These are phyloP conservation scores for Scenedesmus sp. DNA, from an alignment of 163 green algal genomes.

Conservation along the genomic window DNA sequence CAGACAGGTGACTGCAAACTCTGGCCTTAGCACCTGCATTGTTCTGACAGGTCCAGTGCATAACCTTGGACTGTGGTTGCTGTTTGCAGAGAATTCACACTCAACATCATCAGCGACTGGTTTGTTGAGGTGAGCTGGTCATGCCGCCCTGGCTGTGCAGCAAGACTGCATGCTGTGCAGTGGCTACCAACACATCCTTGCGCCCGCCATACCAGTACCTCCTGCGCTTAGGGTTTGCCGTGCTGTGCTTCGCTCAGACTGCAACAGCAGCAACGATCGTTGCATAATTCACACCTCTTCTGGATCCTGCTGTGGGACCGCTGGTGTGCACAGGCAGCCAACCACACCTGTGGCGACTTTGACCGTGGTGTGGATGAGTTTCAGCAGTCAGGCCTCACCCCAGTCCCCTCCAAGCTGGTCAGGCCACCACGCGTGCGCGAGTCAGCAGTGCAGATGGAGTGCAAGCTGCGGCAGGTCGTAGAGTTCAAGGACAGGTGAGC, in stretches of 20 bases:
- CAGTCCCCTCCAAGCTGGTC: constrained; percentile 82
- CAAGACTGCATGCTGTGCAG: constrained; percentile 3
- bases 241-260: background rate
- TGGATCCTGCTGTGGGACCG: constrained; percentile 85
- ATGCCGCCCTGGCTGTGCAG: background rate
- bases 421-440: constrained; percentile 87
- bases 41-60: background rate
- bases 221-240: background rate
- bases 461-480: constrained; percentile 80
- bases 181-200: background rate
- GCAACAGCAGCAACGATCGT: background rate
- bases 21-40: background rate
- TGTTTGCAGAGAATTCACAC: constrained; percentile 86
- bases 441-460: constrained; percentile 94
- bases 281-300: background rate
- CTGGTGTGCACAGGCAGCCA: constrained; percentile 72
- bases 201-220: background rate
- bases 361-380: constrained; percentile 88
- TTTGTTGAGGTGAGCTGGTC: constrained; percentile 81
- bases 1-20: background rate
- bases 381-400: constrained; percentile 81
- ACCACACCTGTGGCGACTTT: constrained; percentile 92
- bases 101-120: constrained; percentile 98
- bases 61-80: background rate
- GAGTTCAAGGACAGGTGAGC: constrained; percentile 75